Base-by-base conservation (phyloP, 116 monocot genomes). In the Zostera marina region DNA sequence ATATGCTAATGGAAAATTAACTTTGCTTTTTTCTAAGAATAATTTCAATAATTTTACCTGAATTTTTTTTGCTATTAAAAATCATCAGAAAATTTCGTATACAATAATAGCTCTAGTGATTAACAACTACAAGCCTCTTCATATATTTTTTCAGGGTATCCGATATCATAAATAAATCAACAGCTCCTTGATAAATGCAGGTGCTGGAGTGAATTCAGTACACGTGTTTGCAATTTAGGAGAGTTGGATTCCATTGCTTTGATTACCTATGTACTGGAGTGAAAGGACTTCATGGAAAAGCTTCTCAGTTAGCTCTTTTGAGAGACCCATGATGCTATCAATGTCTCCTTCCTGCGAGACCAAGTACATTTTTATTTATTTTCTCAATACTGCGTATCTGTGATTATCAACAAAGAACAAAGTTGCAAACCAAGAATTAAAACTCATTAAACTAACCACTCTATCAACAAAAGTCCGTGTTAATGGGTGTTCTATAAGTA, bases 251-350 rank as follows among this genome's bases (percentile, higher is more conserved):
- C 11, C 59, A 46, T 61, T 46, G 46, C 21, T 59, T 17, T 46
- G 13, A 22, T 43, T 61, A 15, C 46, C 47, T 3, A 47, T 38
- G 38, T 13, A 19, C 22, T 58, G 47, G 10, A 51, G 23, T 12
- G 69, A 54, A 39, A 92, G 70, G 11, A 80, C 76, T 41, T 80
- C 80, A 22, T 56, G 72, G 41, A 87, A 78, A 11, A 87, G 74
- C 61, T 72, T 78, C 63, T 80, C 68, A 0, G 92, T 87, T 20
- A 92, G 62, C 66, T 66, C 81, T 60, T 78, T 92, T 3, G 83
- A 78, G 63, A 92, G 78, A 16, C 92, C 92, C 92, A 92, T 92
- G 52, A 92, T 64, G 46, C 87, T 87, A 44, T 92, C 92, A 41
- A 65, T 66, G 20, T 87, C 77, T 47, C 92, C 92, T 14, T 83